Base-by-base conservation (phyloP, 129 eudicot genomes). In the Flaveria bidentis region DNA sequence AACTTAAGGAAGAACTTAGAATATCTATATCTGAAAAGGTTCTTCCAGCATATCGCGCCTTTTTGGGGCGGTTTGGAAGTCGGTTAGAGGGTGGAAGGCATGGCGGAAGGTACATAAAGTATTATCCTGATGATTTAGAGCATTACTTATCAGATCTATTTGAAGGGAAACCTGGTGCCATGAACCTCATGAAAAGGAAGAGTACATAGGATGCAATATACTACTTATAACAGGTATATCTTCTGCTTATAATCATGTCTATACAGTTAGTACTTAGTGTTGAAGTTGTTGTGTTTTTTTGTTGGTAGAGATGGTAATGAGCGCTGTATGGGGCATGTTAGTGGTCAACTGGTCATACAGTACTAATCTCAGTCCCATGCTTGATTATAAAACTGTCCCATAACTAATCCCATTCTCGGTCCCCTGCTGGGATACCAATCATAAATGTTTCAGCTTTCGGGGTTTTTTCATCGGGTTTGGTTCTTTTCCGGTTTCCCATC, bases 11-110 rank as follows among this genome's bases (percentile, higher is more conserved):
- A 69, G 98, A 92, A 74, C 96, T 92, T 75, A 83, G 96, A 72
- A 90, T 92, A 70, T 92, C 98, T 17, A 90, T 92, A 73, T 92
- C 96, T 1, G 96, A 92, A 56, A 92, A 88, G 71, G 90, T 86
- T 18, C 80, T 92, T 70, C 98, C 98, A 9, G 98, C 98, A 0
- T 92, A 92, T 52, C 87, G 96, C 4, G 82, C 98, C 2, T 92
- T 92, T 73, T 33, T 87, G 83, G 98, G 98, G 55, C 71, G 98
- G 68, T 90, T 90, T 80, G 96, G 98, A 65, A 77, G 89, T 83
- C 94, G 86, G 18, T 68, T 92, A 6, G 98, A 92, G 76, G 88
- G 90, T 73, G 91, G 92, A 44, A 92, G 88, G 75, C 86, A 92
- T 85, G 92, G 90, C 9, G 96, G 98, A 75, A 90, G 79, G 72